Base-by-base conservation (phyloP, 306 rosid species). In the Abrus precatorius region DNA sequence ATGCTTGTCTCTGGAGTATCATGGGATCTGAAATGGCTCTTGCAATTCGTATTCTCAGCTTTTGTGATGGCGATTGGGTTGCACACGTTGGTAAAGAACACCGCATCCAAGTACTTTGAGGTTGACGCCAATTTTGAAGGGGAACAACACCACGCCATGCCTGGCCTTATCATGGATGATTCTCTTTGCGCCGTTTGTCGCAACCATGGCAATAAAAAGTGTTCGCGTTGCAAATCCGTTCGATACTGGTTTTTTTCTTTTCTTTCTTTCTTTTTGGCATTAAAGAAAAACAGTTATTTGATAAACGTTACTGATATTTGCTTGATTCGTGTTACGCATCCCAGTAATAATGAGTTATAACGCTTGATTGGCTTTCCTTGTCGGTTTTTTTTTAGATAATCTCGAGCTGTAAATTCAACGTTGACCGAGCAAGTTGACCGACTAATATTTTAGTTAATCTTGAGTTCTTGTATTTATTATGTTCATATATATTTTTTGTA, bases 21-120 rank as follows among this genome's bases (percentile, higher is more conserved):
- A 34, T 85, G 88, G 89, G 97, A 93, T 90, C 92, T 89, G 55
- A 88, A 87, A 80, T 87, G 93, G 95, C 88, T 91, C 78, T 85
- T 93, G 5, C 89, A 91, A 64, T 77, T 86, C 30, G 81, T 93
- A 6, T 47, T 90, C 38, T 80, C 93, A 0, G 38, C 78, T 5
- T 85, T 93, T 54, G 27, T 90, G 1, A 6, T 88, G 0, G 86
- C 85, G 27, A 59, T 87, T 11, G 94, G 88, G 60, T 76, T 93
- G 89, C 89, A 90, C 41, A 79, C 86, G 63, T 55, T 90, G 48
- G 87, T 90, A 28, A 93, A 86, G 87, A 93, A 90, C 83, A 83
- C 97, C 27, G 97, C 98, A 49, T 87, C 95, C 14, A 91, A 84
- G 84, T 93, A 91, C 91, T 91, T 93, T 63, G 91, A 91, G 86